Conservation (phyloP, 345 rosid genomes). For the Acer yangbiense region DNA sequence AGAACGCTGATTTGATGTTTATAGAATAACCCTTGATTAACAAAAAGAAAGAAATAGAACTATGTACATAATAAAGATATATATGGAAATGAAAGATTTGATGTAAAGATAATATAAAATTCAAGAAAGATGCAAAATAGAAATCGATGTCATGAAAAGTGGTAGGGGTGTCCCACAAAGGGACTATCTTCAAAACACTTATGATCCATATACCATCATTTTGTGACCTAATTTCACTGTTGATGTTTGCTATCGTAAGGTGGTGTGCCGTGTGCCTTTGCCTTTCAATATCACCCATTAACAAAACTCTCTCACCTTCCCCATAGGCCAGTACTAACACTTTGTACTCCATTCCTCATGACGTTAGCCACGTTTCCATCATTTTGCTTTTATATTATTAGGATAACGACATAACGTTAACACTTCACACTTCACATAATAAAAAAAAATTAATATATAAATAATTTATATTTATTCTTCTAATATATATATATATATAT, state of each 20-base stretch:
- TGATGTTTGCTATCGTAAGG: not conserved
- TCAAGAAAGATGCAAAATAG: not conserved
- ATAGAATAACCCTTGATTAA: no score
- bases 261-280: not conserved
- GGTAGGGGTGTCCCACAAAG: not conserved
- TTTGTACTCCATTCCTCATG: conserved; percentile 13
- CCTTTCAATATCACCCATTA: not conserved
- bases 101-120: not conserved
- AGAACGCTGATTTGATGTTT: no score
- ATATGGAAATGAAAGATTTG: not conserved
- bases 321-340: not conserved
- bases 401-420: no score
- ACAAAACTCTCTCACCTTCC: not conserved
- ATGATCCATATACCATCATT: not conserved
- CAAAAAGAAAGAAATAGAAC: no score
- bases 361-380: not conserved
- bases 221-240: conserved; percentile 32
- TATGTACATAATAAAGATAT: no score
- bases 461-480: no score
- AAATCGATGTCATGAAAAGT: not conserved
- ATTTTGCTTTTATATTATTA: not conserved
- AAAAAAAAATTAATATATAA: no score
- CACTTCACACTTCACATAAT: no score
- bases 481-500: no score
- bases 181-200: not conserved